Percentiles rank a stretch among this genome's conserved stretches.
Conservation (phyloP, 1,284 basidiomycete genomes). For the Lentinula novae-zelandiae region DNA sequence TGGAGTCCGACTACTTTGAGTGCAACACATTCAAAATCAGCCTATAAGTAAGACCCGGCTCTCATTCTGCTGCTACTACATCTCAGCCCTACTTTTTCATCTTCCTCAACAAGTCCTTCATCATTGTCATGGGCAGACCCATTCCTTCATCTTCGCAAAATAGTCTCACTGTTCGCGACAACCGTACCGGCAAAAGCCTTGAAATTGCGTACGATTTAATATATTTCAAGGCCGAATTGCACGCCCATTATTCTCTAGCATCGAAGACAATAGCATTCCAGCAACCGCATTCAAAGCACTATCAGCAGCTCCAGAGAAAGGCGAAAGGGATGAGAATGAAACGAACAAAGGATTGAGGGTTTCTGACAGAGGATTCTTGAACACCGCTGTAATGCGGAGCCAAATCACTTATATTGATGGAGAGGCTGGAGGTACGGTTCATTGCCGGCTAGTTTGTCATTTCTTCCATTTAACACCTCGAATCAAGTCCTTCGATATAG, state of each 20-base stretch:
- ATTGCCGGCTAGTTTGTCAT: neutral
- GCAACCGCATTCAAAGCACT: conserved; percentile 82
- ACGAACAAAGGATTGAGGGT: conserved; percentile 75
- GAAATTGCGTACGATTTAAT: conserved; percentile 60
- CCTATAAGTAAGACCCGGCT: conserved; percentile 1
- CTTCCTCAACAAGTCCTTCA: neutral
- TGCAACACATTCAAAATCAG: neutral
- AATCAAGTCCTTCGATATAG: conserved; percentile 66
- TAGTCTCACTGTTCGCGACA: conserved; percentile 72
- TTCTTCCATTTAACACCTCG: neutral
- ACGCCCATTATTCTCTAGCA: conserved; percentile 39
- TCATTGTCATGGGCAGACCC: conserved; percentile 42
- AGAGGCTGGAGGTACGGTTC: conserved; percentile 62
- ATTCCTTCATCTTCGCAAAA: conserved; percentile 30
- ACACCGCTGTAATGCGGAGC: conserved; percentile 81
- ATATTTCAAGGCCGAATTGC: neutral
- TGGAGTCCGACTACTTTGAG: neutral
- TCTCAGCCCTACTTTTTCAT: neutral
- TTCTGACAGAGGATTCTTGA: conserved; percentile 78
- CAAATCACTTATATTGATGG: conserved; percentile 88
- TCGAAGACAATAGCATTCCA: conserved; percentile 70
- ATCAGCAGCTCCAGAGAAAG: conserved; percentile 48
- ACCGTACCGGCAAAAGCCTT: conserved; percentile 80
- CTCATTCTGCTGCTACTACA: too few species aligned
- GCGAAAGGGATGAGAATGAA: conserved; percentile 80